These are phyloP conservation scores for Triticum aestivum DNA, from an alignment of 176 grass and related monocot genomes.

Conservation along the genomic window IWGSC_CS_RefSeq_v2.1 NC_057806.1:1701961-1702460, in stretches of 20 bases:
- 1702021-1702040: no score
- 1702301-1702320: neutral
- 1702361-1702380: neutral
- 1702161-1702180: no score
- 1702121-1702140: rapidly evolving
- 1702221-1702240: no score
- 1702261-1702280: rapidly evolving
- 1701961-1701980: no score
- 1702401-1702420: neutral
- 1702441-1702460: neutral
- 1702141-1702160: no score
- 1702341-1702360: slow-evolving; percentile 22
- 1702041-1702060: neutral
- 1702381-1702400: neutral
- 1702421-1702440: neutral
- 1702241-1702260: neutral
- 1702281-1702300: neutral
- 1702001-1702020: no score
- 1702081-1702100: neutral
- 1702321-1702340: slow-evolving; percentile 15
- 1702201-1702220: no score
- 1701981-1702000: no score
- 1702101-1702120: no score
- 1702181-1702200: no score
- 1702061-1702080: neutral